Conservation (phyloP, 2,329 filamentous ascomycete species). For the Sporothrix variecibatus region DNA sequence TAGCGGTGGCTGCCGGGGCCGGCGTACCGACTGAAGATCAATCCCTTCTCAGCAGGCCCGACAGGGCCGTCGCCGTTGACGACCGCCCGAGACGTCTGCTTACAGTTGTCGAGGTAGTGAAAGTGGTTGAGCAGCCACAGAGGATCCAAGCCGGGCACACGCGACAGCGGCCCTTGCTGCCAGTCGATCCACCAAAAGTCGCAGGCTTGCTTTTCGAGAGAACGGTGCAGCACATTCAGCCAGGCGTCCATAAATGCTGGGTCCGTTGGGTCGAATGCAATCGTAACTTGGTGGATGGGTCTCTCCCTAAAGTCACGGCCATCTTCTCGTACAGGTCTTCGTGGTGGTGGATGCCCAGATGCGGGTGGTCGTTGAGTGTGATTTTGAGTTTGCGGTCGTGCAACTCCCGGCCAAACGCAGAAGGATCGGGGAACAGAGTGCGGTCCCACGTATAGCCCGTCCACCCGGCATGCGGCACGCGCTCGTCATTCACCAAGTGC, state of each 20-base stretch:
- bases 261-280: not conserved
- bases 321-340: not conserved
- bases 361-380: not conserved
- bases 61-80: not conserved
- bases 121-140: not conserved
- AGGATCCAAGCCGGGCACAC: not conserved
- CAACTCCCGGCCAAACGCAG: not conserved
- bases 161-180: not conserved
- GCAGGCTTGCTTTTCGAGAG: not conserved
- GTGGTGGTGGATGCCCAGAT: not conserved
- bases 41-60: no score
- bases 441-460: not conserved
- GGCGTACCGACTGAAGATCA: not conserved
- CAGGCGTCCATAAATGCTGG: not conserved
- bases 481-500: not conserved
- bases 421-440: not conserved
- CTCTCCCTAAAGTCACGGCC: not conserved
- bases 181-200: conserved; percentile 14
- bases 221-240: not conserved
- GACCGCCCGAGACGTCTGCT: not conserved
- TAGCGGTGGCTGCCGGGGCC: not conserved
- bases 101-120: not conserved
- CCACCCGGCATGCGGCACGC: not conserved
- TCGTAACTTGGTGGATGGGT: not conserved
- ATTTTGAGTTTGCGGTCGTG: not conserved